Conservation (phyloP, 169 alveolate genomes). For the Plasmodium gallinaceum region DNA sequence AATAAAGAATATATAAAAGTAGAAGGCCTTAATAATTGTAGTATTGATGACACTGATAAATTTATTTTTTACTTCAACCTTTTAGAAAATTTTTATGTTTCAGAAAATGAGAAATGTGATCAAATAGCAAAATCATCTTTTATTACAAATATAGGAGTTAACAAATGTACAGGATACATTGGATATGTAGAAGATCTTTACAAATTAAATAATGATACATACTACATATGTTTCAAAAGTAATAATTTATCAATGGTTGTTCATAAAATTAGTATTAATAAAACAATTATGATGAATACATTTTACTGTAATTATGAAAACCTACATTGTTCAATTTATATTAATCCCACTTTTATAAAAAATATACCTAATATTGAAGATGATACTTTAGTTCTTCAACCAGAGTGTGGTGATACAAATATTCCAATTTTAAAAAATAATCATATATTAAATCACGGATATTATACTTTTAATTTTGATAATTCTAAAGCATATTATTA, state of each 20-base stretch:
- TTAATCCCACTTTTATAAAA: slow-evolving; percentile 18
- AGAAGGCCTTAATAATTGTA: slow-evolving; percentile 26
- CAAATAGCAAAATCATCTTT: slow-evolving; percentile 21
- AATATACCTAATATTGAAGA: slow-evolving; percentile 18
- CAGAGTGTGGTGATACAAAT: slow-evolving; percentile 16
- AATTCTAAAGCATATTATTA: slow-evolving; percentile 21
- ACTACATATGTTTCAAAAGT: slow-evolving; percentile 30
- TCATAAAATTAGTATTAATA: slow-evolving; percentile 16
- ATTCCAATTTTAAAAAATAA: slow-evolving; percentile 16
- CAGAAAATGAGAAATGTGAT: slow-evolving; percentile 52
- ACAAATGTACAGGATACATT: slow-evolving; percentile 31
- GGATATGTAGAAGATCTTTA: slow-evolving; percentile 15
- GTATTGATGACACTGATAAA: slow-evolving; percentile 13
- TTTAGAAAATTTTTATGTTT: slow-evolving; percentile 21
- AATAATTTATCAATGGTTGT: slow-evolving; percentile 30
- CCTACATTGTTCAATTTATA: slow-evolving; percentile 19
- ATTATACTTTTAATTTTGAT: slow-evolving; percentile 41
- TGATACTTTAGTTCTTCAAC: slow-evolving; percentile 43
- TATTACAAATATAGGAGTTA: slow-evolving; percentile 20
- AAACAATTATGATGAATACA: slow-evolving; percentile 23
- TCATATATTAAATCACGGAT: slow-evolving; percentile 14
- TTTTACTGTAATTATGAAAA: slow-evolving; percentile 41
- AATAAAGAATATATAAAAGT: slow-evolving; percentile 29
- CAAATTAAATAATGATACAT: slow-evolving; percentile 32
- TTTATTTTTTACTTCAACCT: slow-evolving; percentile 28